These are phyloP conservation scores for Coniophora puteana DNA, from an alignment of 1,284 basidiomycete species.

Conservation along the genomic window DNA sequence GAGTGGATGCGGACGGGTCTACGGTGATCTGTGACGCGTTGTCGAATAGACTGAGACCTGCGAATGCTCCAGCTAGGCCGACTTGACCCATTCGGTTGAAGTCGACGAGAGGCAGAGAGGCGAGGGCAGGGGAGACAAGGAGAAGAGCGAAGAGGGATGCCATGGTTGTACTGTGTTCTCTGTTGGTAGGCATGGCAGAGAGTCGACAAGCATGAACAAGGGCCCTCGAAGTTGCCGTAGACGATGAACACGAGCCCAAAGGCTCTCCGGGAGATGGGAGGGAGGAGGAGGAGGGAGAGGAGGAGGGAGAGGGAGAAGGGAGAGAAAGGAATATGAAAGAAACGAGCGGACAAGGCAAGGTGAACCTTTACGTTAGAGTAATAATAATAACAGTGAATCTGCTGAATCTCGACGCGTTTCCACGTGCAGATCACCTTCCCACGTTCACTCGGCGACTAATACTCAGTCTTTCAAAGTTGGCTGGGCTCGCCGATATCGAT, in stretches of 20 bases:
- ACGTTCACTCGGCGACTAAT: too few species aligned
- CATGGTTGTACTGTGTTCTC: slow-evolving; percentile 8
- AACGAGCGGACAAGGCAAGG: too few species aligned
- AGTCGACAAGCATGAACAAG: slow-evolving; percentile 5
- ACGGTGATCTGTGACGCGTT: slow-evolving; percentile 52
- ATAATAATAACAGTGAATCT: too few species aligned
- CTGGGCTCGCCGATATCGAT: too few species aligned
- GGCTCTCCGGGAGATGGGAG: slow-evolving; percentile 2
- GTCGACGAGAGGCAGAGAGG: slow-evolving; percentile 78
- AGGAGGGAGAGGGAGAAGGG: background rate
- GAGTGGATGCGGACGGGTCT: slow-evolving; percentile 64
- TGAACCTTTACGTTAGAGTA: too few species aligned
- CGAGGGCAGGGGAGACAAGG: slow-evolving; percentile 35
- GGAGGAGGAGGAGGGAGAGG: background rate
- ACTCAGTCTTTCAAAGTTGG: too few species aligned
- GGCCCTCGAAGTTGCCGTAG: background rate
- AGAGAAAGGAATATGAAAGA: background rate
- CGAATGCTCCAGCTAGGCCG: slow-evolving; percentile 82
- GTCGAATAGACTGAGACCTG: slow-evolving; percentile 76
- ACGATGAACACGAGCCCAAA: slow-evolving; percentile 1
- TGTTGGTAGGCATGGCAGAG: slow-evolving; percentile 3
- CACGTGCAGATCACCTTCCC: too few species aligned
- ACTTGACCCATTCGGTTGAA: slow-evolving; percentile 90
- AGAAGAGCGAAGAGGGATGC: slow-evolving; percentile 14
- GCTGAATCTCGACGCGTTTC: too few species aligned